These are phyloP conservation scores for Dothistroma septosporum DNA, from an alignment of 2,329 filamentous ascomycete genomes.

Conservation along the genomic window DNA sequence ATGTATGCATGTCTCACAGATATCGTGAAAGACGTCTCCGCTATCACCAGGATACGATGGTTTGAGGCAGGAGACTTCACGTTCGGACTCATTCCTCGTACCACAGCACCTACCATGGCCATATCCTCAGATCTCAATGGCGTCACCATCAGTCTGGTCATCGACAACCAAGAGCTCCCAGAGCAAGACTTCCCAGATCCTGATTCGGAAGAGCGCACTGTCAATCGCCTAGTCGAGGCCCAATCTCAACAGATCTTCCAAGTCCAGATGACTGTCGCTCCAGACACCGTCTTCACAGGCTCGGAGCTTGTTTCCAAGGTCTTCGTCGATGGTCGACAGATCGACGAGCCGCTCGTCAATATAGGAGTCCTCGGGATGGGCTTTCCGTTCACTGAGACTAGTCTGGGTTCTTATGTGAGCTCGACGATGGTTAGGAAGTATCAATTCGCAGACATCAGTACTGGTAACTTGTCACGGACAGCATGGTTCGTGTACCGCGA, in stretches of 20 bases:
- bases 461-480: not conserved
- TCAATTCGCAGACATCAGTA: slow-evolving; percentile 10
- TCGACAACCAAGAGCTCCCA: slow-evolving; percentile 7
- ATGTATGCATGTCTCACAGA: not conserved
- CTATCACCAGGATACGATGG: not conserved
- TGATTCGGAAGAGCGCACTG: slow-evolving; percentile 6
- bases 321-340: slow-evolving; percentile 13
- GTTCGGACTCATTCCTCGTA: not conserved
- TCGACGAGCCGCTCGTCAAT: slow-evolving; percentile 10
- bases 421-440: slow-evolving; percentile 9
- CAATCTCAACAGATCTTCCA: slow-evolving; percentile 11
- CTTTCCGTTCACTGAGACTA: slow-evolving; percentile 1
- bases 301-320: slow-evolving; percentile 9
- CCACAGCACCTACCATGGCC: slow-evolving; percentile 1
- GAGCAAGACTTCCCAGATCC: slow-evolving; percentile 12
- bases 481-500: not conserved
- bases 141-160: slow-evolving; percentile 5
- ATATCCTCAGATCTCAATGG: slow-evolving; percentile 8
- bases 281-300: slow-evolving; percentile 2
- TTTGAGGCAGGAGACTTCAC: not conserved
- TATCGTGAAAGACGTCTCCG: not conserved
- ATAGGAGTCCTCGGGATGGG: not conserved
- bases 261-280: slow-evolving; percentile 5
- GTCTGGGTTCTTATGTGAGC: slow-evolving; percentile 8
- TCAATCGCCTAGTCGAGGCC: slow-evolving; percentile 12